phyloP scores from a whole-genome alignment of 192 early-diverging fungal species.

The Haplosporangium gracile region DNA sequence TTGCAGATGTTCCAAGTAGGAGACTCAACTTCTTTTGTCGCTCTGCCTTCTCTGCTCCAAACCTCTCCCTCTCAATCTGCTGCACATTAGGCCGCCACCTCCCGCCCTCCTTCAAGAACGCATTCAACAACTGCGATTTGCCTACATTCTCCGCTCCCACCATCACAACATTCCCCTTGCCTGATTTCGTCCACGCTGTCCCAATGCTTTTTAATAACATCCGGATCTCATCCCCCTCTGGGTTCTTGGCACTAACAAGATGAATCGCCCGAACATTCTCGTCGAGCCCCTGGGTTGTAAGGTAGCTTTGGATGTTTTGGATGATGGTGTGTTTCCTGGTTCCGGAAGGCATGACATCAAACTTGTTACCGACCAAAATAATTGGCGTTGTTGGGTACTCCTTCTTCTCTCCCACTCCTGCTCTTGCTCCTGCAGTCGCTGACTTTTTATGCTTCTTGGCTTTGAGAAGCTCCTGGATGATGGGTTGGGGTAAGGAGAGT shows the following conservation, averaged over 20 bases:
- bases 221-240: slow-evolving; percentile 40
- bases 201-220: slow-evolving; percentile 37
- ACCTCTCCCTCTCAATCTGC: slow-evolving; percentile 10
- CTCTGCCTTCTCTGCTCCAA: slow-evolving; percentile 12
- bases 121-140: slow-evolving; percentile 49
- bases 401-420: background rate
- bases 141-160: slow-evolving; percentile 50
- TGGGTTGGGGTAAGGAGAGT: slow-evolving; percentile 31
- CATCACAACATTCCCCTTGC: slow-evolving; percentile 49
- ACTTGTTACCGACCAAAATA: slow-evolving; percentile 54
- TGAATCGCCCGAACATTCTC: slow-evolving; percentile 34
- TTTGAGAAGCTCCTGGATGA: slow-evolving; percentile 38
- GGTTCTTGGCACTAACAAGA: slow-evolving; percentile 52
- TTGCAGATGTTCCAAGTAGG: slow-evolving; percentile 8
- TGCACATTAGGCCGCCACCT: slow-evolving; percentile 27
- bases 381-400: slow-evolving; percentile 32
- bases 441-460: background rate
- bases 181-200: slow-evolving; percentile 19
- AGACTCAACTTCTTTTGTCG: slow-evolving; percentile 25
- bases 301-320: slow-evolving; percentile 13
- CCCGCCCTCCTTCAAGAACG: slow-evolving; percentile 36
- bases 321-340: slow-evolving; percentile 32
- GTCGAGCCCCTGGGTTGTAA: slow-evolving; percentile 19
- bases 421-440: background rate
- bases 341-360: slow-evolving; percentile 42